These are phyloP conservation scores for Kodamaea sp. DNA, from an alignment of 1,139 yeast species.

Conservation along the genomic window DNA sequence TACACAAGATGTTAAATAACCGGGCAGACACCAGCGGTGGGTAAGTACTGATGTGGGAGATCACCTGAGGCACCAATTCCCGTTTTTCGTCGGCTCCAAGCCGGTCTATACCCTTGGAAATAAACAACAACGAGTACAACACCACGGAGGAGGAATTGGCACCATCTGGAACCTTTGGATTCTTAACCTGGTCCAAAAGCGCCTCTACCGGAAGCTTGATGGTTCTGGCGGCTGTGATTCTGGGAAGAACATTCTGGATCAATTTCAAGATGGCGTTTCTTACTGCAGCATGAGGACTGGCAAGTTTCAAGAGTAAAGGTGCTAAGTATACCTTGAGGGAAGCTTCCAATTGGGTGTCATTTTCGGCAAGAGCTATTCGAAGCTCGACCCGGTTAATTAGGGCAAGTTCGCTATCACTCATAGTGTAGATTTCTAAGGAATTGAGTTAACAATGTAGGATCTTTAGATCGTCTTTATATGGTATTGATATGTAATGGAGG, in stretches of 20 bases:
- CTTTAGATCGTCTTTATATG: no score
- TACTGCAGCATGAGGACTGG: constrained; percentile 70
- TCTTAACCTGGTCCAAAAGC: constrained; percentile 62
- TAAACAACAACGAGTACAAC: constrained; percentile 65
- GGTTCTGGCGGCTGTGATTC: constrained; percentile 58
- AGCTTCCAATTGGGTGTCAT: constrained; percentile 63
- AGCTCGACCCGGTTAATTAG: constrained; percentile 79
- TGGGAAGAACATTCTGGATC: constrained; percentile 65
- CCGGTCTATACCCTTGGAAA: constrained; percentile 66
- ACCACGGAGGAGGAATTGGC: constrained; percentile 54
- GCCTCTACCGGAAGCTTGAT: constrained; percentile 63
- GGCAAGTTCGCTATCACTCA: constrained; percentile 55
- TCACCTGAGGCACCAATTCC: constrained; percentile 47
- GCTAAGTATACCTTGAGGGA: constrained; percentile 65
- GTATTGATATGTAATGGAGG: no score
- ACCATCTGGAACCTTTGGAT: constrained; percentile 48
- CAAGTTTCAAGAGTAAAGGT: constrained; percentile 76
- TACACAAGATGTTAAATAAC: constrained; percentile 60
- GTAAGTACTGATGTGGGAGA: constrained; percentile 46
- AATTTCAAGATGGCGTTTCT: constrained; percentile 67
- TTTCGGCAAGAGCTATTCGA: constrained; percentile 74
- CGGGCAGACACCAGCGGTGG: constrained; percentile 52
- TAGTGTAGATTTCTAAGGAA: no score
- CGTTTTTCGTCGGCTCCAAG: constrained; percentile 34
- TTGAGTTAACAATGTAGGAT: no score